A percentile compares a stretch with the other conserved stretches of the same genome.
Evolutionary conservation across 176 grass and related monocot species (phyloP).

Genomic region (Alopecurus myosuroides): DNA sequence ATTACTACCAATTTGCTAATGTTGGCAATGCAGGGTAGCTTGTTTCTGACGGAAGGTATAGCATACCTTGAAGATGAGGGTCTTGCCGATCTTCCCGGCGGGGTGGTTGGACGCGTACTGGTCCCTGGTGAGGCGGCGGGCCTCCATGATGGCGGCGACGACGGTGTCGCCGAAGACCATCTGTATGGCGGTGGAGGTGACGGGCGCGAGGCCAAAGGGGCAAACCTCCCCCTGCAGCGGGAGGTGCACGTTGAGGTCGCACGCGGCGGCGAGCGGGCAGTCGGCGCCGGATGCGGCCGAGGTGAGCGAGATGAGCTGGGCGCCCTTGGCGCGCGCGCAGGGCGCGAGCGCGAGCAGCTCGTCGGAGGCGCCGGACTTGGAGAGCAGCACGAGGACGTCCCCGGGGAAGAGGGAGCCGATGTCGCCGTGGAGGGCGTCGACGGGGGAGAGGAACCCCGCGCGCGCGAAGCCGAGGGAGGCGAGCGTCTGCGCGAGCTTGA

Average conservation of each 20-base stretch:
- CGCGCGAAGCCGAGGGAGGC: constrained; percentile 79
- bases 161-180: constrained; percentile 94
- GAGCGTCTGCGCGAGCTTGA: constrained; percentile 78
- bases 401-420: constrained; percentile 73
- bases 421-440: constrained; percentile 95
- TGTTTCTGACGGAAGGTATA: background rate
- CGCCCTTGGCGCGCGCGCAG: constrained; percentile 86
- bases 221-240: constrained; percentile 91
- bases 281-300: constrained; percentile 46
- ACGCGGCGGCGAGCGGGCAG: constrained; percentile 60
- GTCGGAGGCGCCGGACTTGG: constrained; percentile 92
- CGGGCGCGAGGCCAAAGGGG: constrained; percentile 83
- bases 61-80: constrained; percentile 87
- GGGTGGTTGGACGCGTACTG: constrained; percentile 91
- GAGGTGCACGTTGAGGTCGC: constrained; percentile 90
- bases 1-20: background rate
- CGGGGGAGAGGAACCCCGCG: constrained; percentile 65
- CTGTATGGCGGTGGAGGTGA: constrained; percentile 84
- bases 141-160: constrained; percentile 76
- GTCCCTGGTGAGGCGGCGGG: constrained; percentile 55
- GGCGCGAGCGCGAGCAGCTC: constrained; percentile 79
- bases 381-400: constrained; percentile 79
- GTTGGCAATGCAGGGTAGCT: background rate
- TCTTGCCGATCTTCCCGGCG: constrained; percentile 93
- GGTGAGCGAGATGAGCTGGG: constrained; percentile 66